A percentile compares a stretch with the other conserved stretches of the same genome.
Evolutionary conservation across 768 basidiomycete genomes (phyloP).

Genomic region (Rickenella mellea): DNA sequence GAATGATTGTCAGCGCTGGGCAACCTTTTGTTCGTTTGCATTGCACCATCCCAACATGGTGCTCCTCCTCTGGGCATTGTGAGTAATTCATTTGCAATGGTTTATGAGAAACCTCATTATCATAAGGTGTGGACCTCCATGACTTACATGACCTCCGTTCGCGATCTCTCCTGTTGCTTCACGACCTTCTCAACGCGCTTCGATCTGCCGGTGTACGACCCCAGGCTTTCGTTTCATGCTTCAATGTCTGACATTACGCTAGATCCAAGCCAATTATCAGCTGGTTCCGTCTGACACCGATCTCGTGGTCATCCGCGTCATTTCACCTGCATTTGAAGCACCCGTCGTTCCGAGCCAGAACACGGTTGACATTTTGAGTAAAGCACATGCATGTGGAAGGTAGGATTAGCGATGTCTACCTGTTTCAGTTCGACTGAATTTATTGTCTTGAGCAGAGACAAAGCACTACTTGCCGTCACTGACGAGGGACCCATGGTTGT

Average conservation of each 20-base stretch:
- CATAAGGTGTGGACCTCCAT: constrained; percentile 55
- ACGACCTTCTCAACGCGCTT: constrained; percentile 50
- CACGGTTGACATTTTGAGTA: too few species aligned
- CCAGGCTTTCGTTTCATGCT: constrained; percentile 2
- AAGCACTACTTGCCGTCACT: constrained; percentile 41
- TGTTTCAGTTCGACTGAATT: constrained; percentile 1
- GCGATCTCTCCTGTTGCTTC: constrained; percentile 53
- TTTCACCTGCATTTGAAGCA: constrained; percentile 32
- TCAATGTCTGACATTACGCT: constrained; percentile 1
- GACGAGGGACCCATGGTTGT: constrained; percentile 45
- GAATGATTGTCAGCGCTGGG: constrained; percentile 39
- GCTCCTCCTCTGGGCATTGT: constrained; percentile 49
- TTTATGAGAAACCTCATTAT: not conserved
- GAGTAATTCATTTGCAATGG: constrained; percentile 14
- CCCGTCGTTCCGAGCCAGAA: constrained; percentile 2
- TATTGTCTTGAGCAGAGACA: constrained; percentile 27
- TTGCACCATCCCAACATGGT: constrained; percentile 64
- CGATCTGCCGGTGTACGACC: constrained; percentile 49
- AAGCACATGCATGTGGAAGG: too few species aligned
- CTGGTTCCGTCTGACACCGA: constrained; percentile 51
- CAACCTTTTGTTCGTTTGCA: constrained; percentile 41
- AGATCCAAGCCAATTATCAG: constrained; percentile 57
- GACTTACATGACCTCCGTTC: constrained; percentile 60
- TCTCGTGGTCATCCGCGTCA: constrained; percentile 30
- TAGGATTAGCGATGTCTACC: too few species aligned